phyloP scores from a whole-genome alignment of 1,284 basidiomycete genomes.

The Xerocomus minutiporus region DNA sequence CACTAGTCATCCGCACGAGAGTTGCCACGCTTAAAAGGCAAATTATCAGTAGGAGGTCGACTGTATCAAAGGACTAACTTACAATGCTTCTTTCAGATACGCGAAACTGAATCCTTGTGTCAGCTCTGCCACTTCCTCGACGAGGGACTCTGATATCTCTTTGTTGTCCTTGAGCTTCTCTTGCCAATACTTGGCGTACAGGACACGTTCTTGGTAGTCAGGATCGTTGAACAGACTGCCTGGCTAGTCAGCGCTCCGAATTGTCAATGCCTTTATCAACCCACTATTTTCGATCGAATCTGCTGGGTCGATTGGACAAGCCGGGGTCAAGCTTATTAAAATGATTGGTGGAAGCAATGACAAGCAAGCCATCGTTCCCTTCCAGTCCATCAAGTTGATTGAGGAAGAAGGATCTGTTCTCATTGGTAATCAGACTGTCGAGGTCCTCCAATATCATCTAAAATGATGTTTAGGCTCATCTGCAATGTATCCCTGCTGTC shows the following conservation, averaged over 20 bases:
- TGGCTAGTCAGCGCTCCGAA: slow-evolving; percentile 1
- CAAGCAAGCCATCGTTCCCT: slow-evolving; percentile 71
- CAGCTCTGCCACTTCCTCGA: slow-evolving; percentile 52
- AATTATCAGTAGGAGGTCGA: not conserved
- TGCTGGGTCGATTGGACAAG: slow-evolving; percentile 69
- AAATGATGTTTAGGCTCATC: not conserved
- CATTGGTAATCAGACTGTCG: slow-evolving; percentile 72
- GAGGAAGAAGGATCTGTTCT: slow-evolving; percentile 79
- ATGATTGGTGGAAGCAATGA: slow-evolving; percentile 82
- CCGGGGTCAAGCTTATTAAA: slow-evolving; percentile 74
- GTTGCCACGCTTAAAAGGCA: slow-evolving; percentile 50
- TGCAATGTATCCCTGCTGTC: not conserved
- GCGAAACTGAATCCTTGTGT: slow-evolving; percentile 75
- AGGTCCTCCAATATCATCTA: slow-evolving; percentile 68
- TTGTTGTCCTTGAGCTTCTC: slow-evolving; percentile 60
- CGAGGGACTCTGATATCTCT: slow-evolving; percentile 52
- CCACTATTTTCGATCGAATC: slow-evolving; percentile 82
- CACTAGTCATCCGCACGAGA: slow-evolving; percentile 52
- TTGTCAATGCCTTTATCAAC: slow-evolving; percentile 26
- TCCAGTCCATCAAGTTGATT: slow-evolving; percentile 76
- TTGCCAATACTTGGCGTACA: slow-evolving; percentile 76
- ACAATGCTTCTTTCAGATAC: slow-evolving; percentile 83
- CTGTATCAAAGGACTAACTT: slow-evolving; percentile 29
- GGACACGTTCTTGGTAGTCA: slow-evolving; percentile 51
- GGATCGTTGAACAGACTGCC: slow-evolving; percentile 65